Base-by-base conservation (phyloP, 129 eudicot genomes). In the Escallonia rubra region DNA sequence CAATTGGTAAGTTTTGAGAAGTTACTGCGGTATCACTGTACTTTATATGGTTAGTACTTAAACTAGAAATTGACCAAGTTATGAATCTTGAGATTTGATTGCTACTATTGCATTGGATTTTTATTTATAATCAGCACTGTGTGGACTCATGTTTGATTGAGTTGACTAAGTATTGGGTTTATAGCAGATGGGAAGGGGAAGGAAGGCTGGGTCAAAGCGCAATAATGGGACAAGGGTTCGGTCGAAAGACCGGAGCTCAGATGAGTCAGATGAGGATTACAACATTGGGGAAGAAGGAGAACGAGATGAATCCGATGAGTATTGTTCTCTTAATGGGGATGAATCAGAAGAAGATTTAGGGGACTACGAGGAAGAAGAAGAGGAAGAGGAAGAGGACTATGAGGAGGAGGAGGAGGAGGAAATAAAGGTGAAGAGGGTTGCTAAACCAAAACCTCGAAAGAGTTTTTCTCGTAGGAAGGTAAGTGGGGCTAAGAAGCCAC, bases 181-280 rank as follows among this genome's bases (percentile, higher is more conserved):
- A 57, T 47, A 64, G 10, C 66, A 70, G 86, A 90, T 90, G 95
- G 87, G 80, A 23, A 87, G 69, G 83, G 95, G 83, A 64, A 82
- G 74, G 45, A 74, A 72, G 78, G 68, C 60, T 74, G 84, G 87
- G 58, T 9, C 12, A 57, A 80, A 79, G 76, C 64, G 74, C 16
- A 65, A 40, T 50, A 38, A 51, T 52, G 64, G 82, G 71, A 69
- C 58, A 68, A 74, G 73, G 75, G 67, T 64, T 43, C 42, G 67
- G 5, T 50, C 47, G 41, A 73, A 75, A 66, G 80, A 66, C 2
- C 42, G 58, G 16, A 80, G 80, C 41, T 84, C 91, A 8, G 97
- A 87, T 43, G 89, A 80, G 45, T 90, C 97, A 6, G 97, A 90
- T 78, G 97, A 87, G 79, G 97, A 90, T 70, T 90, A 90, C 65